These are phyloP conservation scores for Bipolaris zeicola DNA, from an alignment of 2,329 filamentous ascomycete species.

Conservation along the genomic window DNA sequence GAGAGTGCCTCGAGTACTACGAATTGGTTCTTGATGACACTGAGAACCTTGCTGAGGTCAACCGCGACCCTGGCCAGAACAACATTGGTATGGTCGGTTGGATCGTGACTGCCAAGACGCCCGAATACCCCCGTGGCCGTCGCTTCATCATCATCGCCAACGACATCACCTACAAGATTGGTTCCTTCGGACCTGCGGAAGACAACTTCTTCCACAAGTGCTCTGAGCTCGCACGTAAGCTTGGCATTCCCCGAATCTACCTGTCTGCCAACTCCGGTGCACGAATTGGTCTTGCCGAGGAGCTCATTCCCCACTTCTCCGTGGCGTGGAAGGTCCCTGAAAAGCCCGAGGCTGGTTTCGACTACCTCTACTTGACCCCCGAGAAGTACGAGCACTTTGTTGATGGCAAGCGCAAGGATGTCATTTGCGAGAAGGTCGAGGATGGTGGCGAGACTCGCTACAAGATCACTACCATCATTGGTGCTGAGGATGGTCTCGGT, in stretches of 20 bases:
- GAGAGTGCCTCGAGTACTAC: slow-evolving; percentile 91
- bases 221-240: slow-evolving; percentile 90
- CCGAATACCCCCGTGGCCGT: slow-evolving; percentile 90
- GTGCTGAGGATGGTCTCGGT: slow-evolving; percentile 93
- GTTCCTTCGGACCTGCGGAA: slow-evolving; percentile 94
- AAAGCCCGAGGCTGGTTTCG: slow-evolving; percentile 88
- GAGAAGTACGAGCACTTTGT: slow-evolving; percentile 87
- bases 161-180: slow-evolving; percentile 99
- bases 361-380: slow-evolving; percentile 92
- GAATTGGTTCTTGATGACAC: slow-evolving; percentile 95
- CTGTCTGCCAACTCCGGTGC: slow-evolving; percentile 98
- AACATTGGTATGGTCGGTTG: slow-evolving; percentile 98
- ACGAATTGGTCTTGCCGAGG: slow-evolving; percentile 93
- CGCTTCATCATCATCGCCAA: slow-evolving; percentile 97
- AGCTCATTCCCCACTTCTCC: slow-evolving; percentile 95
- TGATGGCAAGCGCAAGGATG: slow-evolving; percentile 72
- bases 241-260: slow-evolving; percentile 96
- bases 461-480: slow-evolving; percentile 92
- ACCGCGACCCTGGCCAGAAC: slow-evolving; percentile 94
- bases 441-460: slow-evolving; percentile 89
- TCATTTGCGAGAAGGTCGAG: slow-evolving; percentile 84
- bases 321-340: slow-evolving; percentile 90
- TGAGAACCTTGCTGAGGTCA: slow-evolving; percentile 89
- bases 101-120: slow-evolving; percentile 92
- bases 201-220: slow-evolving; percentile 99